phyloP scores from a whole-genome alignment of 148 eudicot species.

The Rhododendron williamsianum region DNA sequence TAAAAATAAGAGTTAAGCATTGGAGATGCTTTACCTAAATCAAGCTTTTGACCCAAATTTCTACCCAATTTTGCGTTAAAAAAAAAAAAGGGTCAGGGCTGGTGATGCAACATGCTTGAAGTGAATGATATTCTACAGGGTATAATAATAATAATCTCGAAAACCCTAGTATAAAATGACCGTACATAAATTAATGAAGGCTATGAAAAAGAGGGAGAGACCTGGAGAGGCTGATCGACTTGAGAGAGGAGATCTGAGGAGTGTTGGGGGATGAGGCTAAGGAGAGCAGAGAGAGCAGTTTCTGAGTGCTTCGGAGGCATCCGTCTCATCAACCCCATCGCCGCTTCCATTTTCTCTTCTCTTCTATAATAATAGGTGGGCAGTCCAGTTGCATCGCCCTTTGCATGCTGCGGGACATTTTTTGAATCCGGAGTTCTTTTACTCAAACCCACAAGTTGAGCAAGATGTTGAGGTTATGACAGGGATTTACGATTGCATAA shows the following conservation, averaged over 20 bases:
- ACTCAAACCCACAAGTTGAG: no score
- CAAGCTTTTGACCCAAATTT: no score
- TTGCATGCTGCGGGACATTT: no score
- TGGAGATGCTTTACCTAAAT: no score
- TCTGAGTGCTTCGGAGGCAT: slow-evolving; percentile 81
- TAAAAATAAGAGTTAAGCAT: no score
- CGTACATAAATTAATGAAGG: neutral
- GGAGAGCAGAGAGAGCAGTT: slow-evolving; percentile 79
- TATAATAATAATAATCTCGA: neutral
- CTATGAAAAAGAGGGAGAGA: slow-evolving; percentile 1
- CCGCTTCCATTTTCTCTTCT: slow-evolving; percentile 69
- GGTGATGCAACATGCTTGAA: neutral
- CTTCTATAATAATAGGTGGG: neutral
- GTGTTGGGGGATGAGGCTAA: slow-evolving; percentile 70
- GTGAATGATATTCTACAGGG: neutral
- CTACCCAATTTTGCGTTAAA: no score
- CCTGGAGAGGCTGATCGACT: slow-evolving; percentile 99
- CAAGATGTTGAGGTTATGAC: no score
- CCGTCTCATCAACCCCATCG: slow-evolving; percentile 95
- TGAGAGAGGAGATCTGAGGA: slow-evolving; percentile 96
- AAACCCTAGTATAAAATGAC: neutral
- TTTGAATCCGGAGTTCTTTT: no score
- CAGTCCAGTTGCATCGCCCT: no score
- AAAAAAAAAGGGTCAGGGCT: no score
- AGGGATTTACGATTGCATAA: no score